Evolutionary conservation across 2,329 filamentous ascomycete genomes (phyloP).

Genomic region (Nothomitra cinnamomea): DNA sequence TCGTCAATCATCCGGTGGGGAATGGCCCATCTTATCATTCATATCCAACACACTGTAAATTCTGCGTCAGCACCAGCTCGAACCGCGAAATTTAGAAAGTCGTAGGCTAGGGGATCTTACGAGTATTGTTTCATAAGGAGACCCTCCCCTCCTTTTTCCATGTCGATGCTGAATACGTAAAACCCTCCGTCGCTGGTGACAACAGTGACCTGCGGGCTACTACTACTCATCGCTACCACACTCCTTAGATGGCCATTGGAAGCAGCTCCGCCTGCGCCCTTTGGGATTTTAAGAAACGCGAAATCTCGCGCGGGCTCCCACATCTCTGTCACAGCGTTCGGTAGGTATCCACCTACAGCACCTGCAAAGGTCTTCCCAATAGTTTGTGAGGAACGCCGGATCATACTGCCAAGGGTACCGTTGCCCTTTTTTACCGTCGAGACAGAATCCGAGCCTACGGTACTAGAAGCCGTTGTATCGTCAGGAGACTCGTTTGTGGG

Average conservation of each 20-base stretch:
- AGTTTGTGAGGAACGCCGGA: conserved; percentile 86
- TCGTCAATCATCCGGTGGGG: conserved; percentile 4
- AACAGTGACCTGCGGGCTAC: conserved; percentile 91
- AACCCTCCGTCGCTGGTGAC: conserved; percentile 92
- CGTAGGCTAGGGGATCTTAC: conserved; percentile 39
- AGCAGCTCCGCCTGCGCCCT: conserved; percentile 21
- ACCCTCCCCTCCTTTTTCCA: conserved; percentile 88
- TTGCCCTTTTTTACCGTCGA: conserved; percentile 31
- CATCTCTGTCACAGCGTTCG: conserved; percentile 88
- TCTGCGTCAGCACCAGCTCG: not conserved
- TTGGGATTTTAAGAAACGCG: conserved; percentile 87
- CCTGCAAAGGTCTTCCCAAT: conserved; percentile 80
- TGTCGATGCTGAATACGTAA: conserved; percentile 87
- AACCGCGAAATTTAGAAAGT: not conserved
- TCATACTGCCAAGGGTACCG: conserved; percentile 74
- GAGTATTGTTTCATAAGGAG: conserved; percentile 82
- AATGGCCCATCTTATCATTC: conserved; percentile 6
- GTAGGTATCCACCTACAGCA: conserved; percentile 80
- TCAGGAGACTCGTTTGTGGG: conserved; percentile 21
- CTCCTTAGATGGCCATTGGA: conserved; percentile 50
- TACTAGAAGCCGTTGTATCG: conserved; percentile 17
- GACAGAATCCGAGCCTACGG: conserved; percentile 19
- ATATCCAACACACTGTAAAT: conserved; percentile 4
- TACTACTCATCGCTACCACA: conserved; percentile 95
- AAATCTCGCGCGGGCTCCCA: conserved; percentile 94